Percentiles rank a stretch among this genome's conserved stretches.
phyloP scores from a whole-genome alignment of 345 rosid genomes.

The Boechera retrofracta region DNA sequence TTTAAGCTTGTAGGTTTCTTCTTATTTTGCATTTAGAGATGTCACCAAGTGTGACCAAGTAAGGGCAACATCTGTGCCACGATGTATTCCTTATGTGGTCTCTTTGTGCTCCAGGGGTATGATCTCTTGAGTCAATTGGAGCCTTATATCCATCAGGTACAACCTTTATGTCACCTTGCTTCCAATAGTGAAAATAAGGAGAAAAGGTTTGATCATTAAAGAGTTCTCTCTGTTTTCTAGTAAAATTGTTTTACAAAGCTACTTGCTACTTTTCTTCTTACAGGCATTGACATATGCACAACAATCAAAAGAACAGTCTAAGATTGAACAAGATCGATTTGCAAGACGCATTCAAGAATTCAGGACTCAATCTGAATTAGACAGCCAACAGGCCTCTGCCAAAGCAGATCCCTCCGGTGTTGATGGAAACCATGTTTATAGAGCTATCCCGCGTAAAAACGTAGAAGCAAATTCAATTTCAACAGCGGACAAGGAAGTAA shows the following conservation, averaged over 20 bases:
- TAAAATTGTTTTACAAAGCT: too few species aligned
- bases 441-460: conserved; percentile 54
- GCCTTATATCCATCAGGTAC: conserved; percentile 89
- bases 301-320: conserved; percentile 82
- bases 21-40: conserved; percentile 21
- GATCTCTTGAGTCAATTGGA: conserved; percentile 76
- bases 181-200: neutral
- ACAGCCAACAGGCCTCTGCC: conserved; percentile 54
- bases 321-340: conserved; percentile 76
- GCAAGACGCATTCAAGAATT: conserved; percentile 90
- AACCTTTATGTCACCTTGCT: conserved; percentile 9
- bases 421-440: conserved; percentile 53
- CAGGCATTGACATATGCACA: conserved; percentile 86
- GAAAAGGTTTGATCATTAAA: too few species aligned
- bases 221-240: too few species aligned
- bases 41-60: conserved; percentile 25
- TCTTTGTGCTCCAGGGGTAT: conserved; percentile 62
- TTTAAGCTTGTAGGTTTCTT: conserved; percentile 70
- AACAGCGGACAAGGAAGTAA: conserved; percentile 72
- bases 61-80: conserved; percentile 10
- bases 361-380: conserved; percentile 80
- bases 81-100: conserved; percentile 35
- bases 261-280: conserved; percentile 6
- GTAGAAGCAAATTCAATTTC: conserved; percentile 60
- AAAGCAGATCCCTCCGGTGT: conserved; percentile 51